Conservation (phyloP, 441 rosid species). For the Arabidopsis hybrid region DNA sequence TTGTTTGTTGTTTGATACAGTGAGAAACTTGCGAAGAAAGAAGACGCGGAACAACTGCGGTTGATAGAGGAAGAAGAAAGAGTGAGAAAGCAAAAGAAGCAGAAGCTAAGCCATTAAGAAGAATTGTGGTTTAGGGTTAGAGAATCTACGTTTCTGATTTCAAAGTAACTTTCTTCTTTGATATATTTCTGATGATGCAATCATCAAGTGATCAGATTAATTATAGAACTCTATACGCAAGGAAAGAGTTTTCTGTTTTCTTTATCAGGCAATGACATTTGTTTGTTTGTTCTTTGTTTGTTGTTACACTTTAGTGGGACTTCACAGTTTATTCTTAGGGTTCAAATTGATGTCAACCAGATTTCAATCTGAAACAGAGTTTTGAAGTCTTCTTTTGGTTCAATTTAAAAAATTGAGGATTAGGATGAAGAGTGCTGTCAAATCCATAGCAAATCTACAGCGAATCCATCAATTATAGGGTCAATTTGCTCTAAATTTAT, state of each 20-base stretch:
- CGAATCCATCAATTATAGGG: slow-evolving; percentile 31
- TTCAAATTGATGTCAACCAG: background rate
- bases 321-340: background rate
- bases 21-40: slow-evolving; percentile 65
- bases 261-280: background rate
- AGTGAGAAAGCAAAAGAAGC: slow-evolving; percentile 65
- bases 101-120: slow-evolving; percentile 50
- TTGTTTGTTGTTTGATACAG: slow-evolving; percentile 50
- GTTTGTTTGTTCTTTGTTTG: too few species aligned
- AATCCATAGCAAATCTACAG: slow-evolving; percentile 24
- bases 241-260: background rate
- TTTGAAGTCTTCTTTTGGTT: background rate
- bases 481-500: background rate
- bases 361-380: background rate
- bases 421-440: slow-evolving; percentile 26
- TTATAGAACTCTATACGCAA: background rate
- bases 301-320: too few species aligned
- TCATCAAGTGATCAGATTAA: background rate
- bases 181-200: background rate
- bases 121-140: background rate
- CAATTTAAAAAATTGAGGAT: background rate
- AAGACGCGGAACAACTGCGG: slow-evolving; percentile 76
- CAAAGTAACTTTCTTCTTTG: background rate
- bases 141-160: background rate
- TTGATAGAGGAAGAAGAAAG: slow-evolving; percentile 80